Percentiles rank a stretch among this genome's conserved stretches.
These are phyloP conservation scores for Patellifolia procumbens DNA, from an alignment of 179 eudicot species.

Conservation along the genomic window DNA sequence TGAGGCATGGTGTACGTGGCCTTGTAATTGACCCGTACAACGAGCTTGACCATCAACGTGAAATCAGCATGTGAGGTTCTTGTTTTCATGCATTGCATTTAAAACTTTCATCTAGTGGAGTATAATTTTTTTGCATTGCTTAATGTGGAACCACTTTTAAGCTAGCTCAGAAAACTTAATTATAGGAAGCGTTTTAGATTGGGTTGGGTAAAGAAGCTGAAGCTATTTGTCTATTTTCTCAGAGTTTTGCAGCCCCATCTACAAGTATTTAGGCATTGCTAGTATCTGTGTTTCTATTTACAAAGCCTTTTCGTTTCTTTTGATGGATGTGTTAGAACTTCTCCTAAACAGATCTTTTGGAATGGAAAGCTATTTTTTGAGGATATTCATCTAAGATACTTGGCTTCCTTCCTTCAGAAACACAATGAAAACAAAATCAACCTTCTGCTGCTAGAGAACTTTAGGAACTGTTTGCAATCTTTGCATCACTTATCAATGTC, in stretches of 20 bases:
- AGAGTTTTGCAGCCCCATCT: not conserved
- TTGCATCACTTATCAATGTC: not conserved
- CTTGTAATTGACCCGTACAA: slow-evolving; percentile 98
- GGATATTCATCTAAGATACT: not conserved
- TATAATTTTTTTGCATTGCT: not conserved
- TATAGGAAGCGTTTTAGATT: not conserved
- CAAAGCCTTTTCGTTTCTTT: not conserved
- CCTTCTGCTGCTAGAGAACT: not conserved
- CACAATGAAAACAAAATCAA: not conserved
- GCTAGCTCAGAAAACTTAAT: not conserved
- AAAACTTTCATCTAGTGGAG: not conserved
- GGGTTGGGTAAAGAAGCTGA: not conserved
- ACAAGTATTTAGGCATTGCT: not conserved
- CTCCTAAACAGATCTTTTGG: not conserved
- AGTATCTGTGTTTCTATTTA: not conserved
- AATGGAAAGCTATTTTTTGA: not conserved
- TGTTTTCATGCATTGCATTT: not conserved
- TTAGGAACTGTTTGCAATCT: not conserved
- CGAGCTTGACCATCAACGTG: slow-evolving; percentile 98
- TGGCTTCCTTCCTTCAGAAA: not conserved
- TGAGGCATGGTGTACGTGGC: slow-evolving; percentile 94
- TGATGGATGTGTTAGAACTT: not conserved
- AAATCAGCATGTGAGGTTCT: slow-evolving; percentile 53
- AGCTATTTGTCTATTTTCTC: not conserved
- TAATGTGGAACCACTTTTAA: not conserved